Evolutionary conservation across 345 rosid genomes (phyloP).

Genomic region (Garcia nutans): DNA sequence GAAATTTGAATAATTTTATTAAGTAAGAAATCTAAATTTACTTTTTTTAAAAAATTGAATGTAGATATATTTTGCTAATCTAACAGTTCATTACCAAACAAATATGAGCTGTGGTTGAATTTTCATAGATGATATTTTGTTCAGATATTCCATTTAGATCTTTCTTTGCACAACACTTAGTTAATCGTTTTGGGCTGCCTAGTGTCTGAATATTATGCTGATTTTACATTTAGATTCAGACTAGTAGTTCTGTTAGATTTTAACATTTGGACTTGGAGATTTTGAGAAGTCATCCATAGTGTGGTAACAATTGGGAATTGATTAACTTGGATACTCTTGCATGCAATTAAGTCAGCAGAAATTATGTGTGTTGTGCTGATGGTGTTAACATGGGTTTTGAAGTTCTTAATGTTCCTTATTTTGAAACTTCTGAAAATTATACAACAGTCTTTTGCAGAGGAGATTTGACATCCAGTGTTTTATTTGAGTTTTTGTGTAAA

Average conservation of each 20-base stretch:
- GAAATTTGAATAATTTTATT: neutral
- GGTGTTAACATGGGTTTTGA: neutral
- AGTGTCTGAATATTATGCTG: neutral
- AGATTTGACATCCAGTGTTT: no score
- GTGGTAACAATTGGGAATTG: neutral
- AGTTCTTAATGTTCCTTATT: neutral
- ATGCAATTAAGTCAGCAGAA: neutral
- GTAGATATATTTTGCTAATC: neutral
- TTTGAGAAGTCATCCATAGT: no score
- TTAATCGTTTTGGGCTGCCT: neutral
- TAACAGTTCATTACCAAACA: neutral
- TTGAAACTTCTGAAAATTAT: neutral
- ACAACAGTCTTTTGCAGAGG: no score
- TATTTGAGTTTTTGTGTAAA: no score
- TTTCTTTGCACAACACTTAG: conserved; percentile 2
- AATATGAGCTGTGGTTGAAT: neutral
- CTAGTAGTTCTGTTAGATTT: neutral
- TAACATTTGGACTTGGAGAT: neutral
- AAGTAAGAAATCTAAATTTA: neutral
- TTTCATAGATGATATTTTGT: neutral
- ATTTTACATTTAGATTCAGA: neutral
- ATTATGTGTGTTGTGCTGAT: neutral
- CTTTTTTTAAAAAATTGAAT: neutral
- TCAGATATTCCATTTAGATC: neutral
- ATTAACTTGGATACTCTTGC: neutral